Evolutionary conservation across 2,329 filamentous ascomycete genomes (phyloP).

Genomic region (Cladosporium cucumerinum): DNA sequence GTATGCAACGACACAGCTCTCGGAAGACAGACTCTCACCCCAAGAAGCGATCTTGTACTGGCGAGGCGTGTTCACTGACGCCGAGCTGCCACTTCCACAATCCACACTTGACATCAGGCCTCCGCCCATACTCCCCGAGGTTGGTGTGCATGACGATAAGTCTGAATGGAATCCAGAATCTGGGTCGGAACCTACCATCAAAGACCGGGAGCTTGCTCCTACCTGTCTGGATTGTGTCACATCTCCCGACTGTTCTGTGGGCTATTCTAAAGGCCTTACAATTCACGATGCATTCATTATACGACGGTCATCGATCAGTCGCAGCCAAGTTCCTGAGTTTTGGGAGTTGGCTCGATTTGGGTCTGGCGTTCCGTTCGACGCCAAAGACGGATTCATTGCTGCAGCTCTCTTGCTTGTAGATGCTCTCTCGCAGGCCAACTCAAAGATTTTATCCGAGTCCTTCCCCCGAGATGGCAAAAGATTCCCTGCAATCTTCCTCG

Average conservation of each 20-base stretch:
- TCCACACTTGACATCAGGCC: constrained; percentile 7
- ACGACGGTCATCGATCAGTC: background rate
- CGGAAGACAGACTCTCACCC: constrained; percentile 27
- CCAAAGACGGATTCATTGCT: constrained; percentile 35
- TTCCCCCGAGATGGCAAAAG: constrained; percentile 28
- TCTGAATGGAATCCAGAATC: constrained; percentile 26
- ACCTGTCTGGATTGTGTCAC: constrained; percentile 19
- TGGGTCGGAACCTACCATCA: constrained; percentile 5
- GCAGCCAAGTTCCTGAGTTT: background rate
- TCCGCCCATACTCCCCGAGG: constrained; percentile 9
- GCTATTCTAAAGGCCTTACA: background rate
- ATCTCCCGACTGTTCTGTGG: background rate
- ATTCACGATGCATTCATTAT: constrained; percentile 2
- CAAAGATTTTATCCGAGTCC: constrained; percentile 27
- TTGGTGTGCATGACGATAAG: constrained; percentile 15
- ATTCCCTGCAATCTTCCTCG: constrained; percentile 37
- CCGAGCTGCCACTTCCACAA: background rate
- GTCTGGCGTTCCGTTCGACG: constrained; percentile 11
- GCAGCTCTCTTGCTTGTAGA: constrained; percentile 36
- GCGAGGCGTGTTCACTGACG: constrained; percentile 19
- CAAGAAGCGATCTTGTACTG: constrained; percentile 35
- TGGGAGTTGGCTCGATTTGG: constrained; percentile 8
- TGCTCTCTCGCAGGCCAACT: constrained; percentile 20
- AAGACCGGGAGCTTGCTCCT: constrained; percentile 20
- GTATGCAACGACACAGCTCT: constrained; percentile 31